phyloP scores from a whole-genome alignment of 2,329 filamentous ascomycete species.

The Gaeumannomyces sp. region DNA sequence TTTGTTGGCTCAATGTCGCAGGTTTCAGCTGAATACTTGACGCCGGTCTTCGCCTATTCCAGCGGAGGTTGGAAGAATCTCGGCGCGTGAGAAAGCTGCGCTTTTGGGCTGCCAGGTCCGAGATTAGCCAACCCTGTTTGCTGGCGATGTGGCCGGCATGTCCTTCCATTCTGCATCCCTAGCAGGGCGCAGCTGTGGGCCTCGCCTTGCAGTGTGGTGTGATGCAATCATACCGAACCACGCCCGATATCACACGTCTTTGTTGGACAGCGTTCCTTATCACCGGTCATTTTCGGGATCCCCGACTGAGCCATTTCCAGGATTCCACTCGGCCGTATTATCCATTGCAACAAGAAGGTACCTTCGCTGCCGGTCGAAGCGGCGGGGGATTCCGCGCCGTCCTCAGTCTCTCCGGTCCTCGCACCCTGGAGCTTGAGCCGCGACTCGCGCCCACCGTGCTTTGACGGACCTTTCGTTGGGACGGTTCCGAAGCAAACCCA shows the following conservation, averaged over 20 bases:
- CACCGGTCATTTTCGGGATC: not conserved
- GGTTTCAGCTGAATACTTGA: not conserved
- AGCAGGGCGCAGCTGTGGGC: not conserved
- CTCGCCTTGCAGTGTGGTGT: not conserved
- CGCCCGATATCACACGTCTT: not conserved
- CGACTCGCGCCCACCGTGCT: not conserved
- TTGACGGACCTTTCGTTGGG: not conserved
- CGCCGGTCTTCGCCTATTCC: not conserved
- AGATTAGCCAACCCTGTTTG: not conserved
- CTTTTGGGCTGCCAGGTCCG: not conserved
- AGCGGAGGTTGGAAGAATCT: not conserved
- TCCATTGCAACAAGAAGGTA: not conserved
- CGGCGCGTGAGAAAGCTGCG: no score
- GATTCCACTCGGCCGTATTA: not conserved
- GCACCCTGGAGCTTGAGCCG: not conserved
- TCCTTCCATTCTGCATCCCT: not conserved
- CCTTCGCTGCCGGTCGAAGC: not conserved
- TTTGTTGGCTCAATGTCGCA: not conserved
- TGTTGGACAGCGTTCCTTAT: not conserved
- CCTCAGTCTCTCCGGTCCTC: not conserved
- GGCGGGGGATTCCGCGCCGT: no score
- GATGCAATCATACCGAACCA: not conserved
- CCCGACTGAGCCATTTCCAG: not conserved
- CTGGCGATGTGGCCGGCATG: not conserved
- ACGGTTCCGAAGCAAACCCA: not conserved